phyloP scores from a whole-genome alignment of 2,329 filamentous ascomycete genomes.

The Xylaria sp. region DNA sequence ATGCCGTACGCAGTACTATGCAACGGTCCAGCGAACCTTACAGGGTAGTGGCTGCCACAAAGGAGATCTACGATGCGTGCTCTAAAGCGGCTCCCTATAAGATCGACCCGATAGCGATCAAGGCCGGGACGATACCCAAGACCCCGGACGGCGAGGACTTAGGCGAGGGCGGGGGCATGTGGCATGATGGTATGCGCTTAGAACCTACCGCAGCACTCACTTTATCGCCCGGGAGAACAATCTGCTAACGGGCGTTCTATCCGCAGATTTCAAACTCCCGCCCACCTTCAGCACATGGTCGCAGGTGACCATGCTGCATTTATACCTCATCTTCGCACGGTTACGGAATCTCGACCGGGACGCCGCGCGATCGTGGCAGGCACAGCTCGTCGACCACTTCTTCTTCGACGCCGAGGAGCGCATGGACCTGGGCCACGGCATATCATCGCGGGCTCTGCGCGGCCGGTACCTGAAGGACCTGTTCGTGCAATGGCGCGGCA shows the following conservation, averaged over 20 bases:
- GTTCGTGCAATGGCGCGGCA: slow-evolving; percentile 91
- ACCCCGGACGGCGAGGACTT: slow-evolving; percentile 85
- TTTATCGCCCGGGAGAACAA: slow-evolving; percentile 6
- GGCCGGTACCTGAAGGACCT: slow-evolving; percentile 84
- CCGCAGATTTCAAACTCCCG: slow-evolving; percentile 76
- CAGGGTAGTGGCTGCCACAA: slow-evolving; percentile 81
- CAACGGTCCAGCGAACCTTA: slow-evolving; percentile 62
- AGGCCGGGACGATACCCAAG: slow-evolving; percentile 73
- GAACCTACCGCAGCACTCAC: background rate
- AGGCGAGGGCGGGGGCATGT: slow-evolving; percentile 78
- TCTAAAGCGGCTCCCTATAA: slow-evolving; percentile 78
- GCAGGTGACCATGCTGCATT: slow-evolving; percentile 94
- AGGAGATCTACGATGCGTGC: slow-evolving; percentile 81
- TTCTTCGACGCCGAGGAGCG: slow-evolving; percentile 88
- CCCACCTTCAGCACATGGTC: slow-evolving; percentile 97
- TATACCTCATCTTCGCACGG: slow-evolving; percentile 89
- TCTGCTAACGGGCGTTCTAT: slow-evolving; percentile 18
- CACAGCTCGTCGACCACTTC: slow-evolving; percentile 94
- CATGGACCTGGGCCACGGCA: slow-evolving; percentile 83
- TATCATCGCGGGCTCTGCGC: slow-evolving; percentile 67
- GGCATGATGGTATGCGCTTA: slow-evolving; percentile 75
- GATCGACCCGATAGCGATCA: slow-evolving; percentile 74
- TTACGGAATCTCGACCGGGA: slow-evolving; percentile 80
- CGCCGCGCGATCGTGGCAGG: slow-evolving; percentile 80
- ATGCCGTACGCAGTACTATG: slow-evolving; percentile 49